phyloP scores from a whole-genome alignment of 495 filamentous ascomycete genomes.

The Cetradonia linearis region DNA sequence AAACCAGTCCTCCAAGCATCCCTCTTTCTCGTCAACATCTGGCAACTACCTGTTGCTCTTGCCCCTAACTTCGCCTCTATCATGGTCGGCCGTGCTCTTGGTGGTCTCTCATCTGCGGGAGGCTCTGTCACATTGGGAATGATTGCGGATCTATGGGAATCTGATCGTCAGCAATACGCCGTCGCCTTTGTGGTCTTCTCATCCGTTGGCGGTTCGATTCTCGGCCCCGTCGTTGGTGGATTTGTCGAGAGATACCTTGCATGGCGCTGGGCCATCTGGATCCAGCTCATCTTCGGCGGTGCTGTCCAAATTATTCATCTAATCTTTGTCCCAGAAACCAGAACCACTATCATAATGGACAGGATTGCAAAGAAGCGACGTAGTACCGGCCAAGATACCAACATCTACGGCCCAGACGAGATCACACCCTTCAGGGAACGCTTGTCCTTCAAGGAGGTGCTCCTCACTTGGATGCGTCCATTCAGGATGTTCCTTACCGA shows the following conservation, averaged over 20 bases:
- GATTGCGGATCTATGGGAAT: constrained; percentile 52
- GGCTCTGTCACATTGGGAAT: constrained; percentile 55
- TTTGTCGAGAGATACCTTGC: constrained; percentile 43
- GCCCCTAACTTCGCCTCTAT: constrained; percentile 45
- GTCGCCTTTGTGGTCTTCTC: constrained; percentile 54
- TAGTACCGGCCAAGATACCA: constrained; percentile 40
- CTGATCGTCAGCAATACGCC: constrained; percentile 50
- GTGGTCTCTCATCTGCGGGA: constrained; percentile 50
- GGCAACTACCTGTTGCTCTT: constrained; percentile 45
- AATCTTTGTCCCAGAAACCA: constrained; percentile 47
- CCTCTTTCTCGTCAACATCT: constrained; percentile 50
- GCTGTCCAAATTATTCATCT: constrained; percentile 45
- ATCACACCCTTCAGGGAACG: constrained; percentile 47
- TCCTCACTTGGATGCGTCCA: constrained; percentile 47
- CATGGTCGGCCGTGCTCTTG: constrained; percentile 47
- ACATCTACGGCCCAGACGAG: constrained; percentile 57
- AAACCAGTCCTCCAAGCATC: constrained; percentile 46
- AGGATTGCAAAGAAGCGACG: constrained; percentile 45
- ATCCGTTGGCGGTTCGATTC: constrained; percentile 50
- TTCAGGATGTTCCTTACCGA: constrained; percentile 54
- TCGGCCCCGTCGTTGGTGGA: constrained; percentile 53
- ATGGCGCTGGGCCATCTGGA: constrained; percentile 50
- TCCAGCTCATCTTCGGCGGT: constrained; percentile 48
- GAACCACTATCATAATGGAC: constrained; percentile 52
- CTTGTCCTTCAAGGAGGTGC: constrained; percentile 46